phyloP scores from a whole-genome alignment of 257 asterid genomes.

The Petrea volubilis region DNA sequence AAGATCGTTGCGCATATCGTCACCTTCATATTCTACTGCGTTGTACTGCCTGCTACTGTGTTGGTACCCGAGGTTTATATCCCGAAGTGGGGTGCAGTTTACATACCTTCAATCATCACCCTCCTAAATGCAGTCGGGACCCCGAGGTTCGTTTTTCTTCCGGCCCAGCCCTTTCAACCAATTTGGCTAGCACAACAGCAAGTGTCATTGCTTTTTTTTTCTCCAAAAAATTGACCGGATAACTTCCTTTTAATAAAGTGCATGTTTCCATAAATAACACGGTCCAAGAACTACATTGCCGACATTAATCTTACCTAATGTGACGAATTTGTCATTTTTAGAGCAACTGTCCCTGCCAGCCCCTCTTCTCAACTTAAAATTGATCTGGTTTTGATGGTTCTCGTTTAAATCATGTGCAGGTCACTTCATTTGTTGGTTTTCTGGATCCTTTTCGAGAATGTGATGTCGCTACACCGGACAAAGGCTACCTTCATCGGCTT shows the following conservation, averaged over 20 bases:
- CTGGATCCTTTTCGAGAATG: constrained; percentile 96
- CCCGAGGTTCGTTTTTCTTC: constrained; percentile 58
- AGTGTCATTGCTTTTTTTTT: no score
- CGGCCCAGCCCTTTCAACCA: no score
- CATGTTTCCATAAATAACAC: no score
- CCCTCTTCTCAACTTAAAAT: no score
- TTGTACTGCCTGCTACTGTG: constrained; percentile 83
- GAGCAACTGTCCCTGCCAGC: no score
- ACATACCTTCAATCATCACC: constrained; percentile 79
- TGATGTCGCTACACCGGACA: constrained; percentile 88
- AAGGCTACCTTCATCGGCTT: constrained; percentile 93
- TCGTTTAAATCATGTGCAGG: constrained; percentile 31
- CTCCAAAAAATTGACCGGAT: no score
- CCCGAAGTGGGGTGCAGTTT: constrained; percentile 93
- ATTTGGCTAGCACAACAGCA: no score
- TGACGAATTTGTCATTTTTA: no score
- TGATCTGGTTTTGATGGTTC: no score
- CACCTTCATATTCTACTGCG: constrained; percentile 75
- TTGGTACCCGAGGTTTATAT: constrained; percentile 84
- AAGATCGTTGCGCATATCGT: constrained; percentile 88
- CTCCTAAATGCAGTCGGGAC: constrained; percentile 83
- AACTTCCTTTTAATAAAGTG: no score
- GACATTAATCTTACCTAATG: no score
- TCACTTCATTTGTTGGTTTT: constrained; percentile 86
- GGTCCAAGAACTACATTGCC: no score